Evolutionary conservation across 2,329 filamentous ascomycete species (phyloP), one percentile per base, ranked within the genome.

Genomic region (Calonectria fujianensis): DNA sequence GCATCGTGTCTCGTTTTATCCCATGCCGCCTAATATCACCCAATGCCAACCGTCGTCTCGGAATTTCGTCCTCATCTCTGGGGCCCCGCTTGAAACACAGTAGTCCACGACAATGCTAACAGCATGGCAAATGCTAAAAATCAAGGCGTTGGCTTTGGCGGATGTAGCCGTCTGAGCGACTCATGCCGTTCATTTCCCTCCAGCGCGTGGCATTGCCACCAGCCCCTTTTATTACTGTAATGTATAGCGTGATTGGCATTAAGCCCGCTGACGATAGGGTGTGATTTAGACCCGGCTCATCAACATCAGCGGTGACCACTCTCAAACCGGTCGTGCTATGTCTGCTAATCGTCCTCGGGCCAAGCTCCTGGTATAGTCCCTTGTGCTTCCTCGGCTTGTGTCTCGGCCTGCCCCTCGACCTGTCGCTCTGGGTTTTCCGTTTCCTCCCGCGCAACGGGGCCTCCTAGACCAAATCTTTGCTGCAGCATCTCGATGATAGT

Each of bases 341-440:
- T 37, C 54, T 63, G 67, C 27, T 71, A 61, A 41, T 79, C 72
- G 32, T 82, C 82, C n/a, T 79, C 81, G 20, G 84, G 84, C 84
- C 84, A 85, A 39, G 83, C 82, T 39, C 84, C 85, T 16, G 85
- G 84, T 14, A 82, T 31, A 63, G 37, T 24, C 16, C 41, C 69
- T 70, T 76, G 76, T 51, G 61, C 63, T 27, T 77, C 70, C 9
- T 75, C 72, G 18, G 59, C 63, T 10, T 74, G 73, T n/a, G 57
- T 48, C 41, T 67, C 72, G 13, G 18, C 37, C 35, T 64, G 50
- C 32, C 57, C 70, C 27, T 73, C 73, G 29, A 59, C 74, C 51
- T 64, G 48, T 18, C 54, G 71, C 54, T 75, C 75, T 31, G 41
- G 20, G 9, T 6, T 37, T 14, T 69, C 20, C 29, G n/a, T 13